Base-by-base conservation (phyloP, 2,329 filamentous ascomycete species). In the Elsinoe ampelina region DNA sequence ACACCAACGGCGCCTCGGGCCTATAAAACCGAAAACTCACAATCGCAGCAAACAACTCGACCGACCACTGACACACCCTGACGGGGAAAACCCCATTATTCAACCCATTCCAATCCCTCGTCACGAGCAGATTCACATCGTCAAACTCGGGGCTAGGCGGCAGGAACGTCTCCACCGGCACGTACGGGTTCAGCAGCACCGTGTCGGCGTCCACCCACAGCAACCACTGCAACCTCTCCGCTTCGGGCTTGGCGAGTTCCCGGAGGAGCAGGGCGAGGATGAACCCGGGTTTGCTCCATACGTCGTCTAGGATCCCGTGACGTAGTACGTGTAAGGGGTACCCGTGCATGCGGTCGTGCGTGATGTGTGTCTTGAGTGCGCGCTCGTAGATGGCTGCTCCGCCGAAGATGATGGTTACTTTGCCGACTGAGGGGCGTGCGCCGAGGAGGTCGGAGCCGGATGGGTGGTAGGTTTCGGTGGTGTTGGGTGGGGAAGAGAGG, bases 281-380 rank as follows among this genome's bases (percentile, higher is more conserved):
- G 59, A 74, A 75, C 1, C 72, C 74, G 2, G 69, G 68, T 55
- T 76, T 76, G 48, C 69, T 72, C 73, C 74, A 76, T 4, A 73
- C 66, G 38, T 72, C 70, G 50, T 74, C 72, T 13, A 75, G 63
- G 1, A 77, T 65, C 1, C 68, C 61, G 35, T 72, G 66, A 4
- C 72, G 72, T 47, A 75, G 64, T 5, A 76, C 68, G 39, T 72
- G 68, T 5, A 75, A 62, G 6, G 72, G 70, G 39, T 74, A 75
- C 3, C 72, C 70, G 42, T 73, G 70, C 30, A 73, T 62, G 7
- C 66, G 62, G 50, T 72, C 70, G 58, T 76, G 72, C 5, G 67
- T 59, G 13, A 71, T 63, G 58, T 76, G 74, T 0, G 72, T 73
- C 11, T 66, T 63, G 7, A 76, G 62, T 0, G 72, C 72, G 36